Evolutionary conservation across 192 early-diverging fungal species (phyloP), one percentile per base, ranked within the genome.

Genomic region (Entomortierella lignicola): DNA sequence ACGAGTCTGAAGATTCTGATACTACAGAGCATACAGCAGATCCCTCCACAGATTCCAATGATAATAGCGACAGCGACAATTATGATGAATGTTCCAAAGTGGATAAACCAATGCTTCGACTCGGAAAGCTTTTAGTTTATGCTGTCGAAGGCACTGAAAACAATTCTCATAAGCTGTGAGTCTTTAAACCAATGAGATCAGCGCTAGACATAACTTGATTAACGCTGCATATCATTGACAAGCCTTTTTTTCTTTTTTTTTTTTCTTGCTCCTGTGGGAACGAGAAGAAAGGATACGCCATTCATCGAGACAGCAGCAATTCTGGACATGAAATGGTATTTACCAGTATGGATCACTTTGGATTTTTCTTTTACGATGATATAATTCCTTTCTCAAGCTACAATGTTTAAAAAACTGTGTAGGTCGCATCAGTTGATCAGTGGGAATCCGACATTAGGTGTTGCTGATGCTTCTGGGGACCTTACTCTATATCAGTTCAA

Each of bases 271-370:
- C 23, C 8, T 52, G 50, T 0, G 8, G 2, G 27, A 55, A 4
- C 37, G 26, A 48, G 20, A 69, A 83, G 82, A 11, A 63, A 67
- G 8, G 85, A 88, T 72, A 71, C 83, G 30, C 82, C 89, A 66
- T 60, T 86, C 61, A 86, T 86, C 52, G 84, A 94, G 44, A 89
- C 88, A 20, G 83, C 85, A 25, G 89, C 89, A 1, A 84, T 92
- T 30, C 85, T 94, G 23, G 93, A 94, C 42, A 90, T 93, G 77
- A 93, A 94, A 73, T 94, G 91, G 88, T 87, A 63, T n/a, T n/a
- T n/a, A n/a, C n/a, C n/a, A n/a, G n/a, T n/a, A n/a, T n/a, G n/a
- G 34, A 10, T 37, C 34, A 37, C 34, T 37, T 7, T 10, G 34
- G 4, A 37, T 37, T 10, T 7, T 10, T 10, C 34, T 10, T 37